phyloP scores from a whole-genome alignment of 768 basidiomycete genomes.

The Kwoniella sp. region DNA sequence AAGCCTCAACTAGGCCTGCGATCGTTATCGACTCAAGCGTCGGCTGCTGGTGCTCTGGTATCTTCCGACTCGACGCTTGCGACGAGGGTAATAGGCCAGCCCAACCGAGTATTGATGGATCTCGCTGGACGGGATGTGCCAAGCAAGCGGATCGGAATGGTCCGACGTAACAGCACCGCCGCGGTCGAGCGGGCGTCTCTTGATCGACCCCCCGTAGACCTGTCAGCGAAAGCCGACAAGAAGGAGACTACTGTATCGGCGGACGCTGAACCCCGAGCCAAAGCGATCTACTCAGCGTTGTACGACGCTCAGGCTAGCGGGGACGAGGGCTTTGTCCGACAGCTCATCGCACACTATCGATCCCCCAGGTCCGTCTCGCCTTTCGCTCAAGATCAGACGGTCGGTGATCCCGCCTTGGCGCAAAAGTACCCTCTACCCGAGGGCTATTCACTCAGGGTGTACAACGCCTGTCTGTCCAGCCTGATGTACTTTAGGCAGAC shows the following conservation, averaged over 20 bases:
- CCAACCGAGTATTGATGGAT: conserved; percentile 37
- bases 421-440: conserved; percentile 29
- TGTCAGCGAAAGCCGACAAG: neutral
- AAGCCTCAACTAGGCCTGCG: conserved; percentile 10
- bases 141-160: conserved; percentile 7
- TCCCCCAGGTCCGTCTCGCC: conserved; percentile 25
- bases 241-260: neutral
- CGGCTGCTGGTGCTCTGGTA: conserved; percentile 2
- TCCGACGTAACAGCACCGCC: conserved; percentile 21
- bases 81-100: conserved; percentile 16
- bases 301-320: neutral
- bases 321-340: conserved; percentile 1
- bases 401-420: conserved; percentile 15
- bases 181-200: conserved; percentile 9
- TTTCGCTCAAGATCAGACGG: conserved; percentile 3
- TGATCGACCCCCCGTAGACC: conserved; percentile 4
- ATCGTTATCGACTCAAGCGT: conserved; percentile 17
- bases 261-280: neutral
- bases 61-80: conserved; percentile 3
- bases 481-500: conserved; percentile 50
- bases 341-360: conserved; percentile 33
- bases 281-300: conserved; percentile 2
- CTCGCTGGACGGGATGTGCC: conserved; percentile 34
- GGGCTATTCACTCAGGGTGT: conserved; percentile 54
- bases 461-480: conserved; percentile 62